Conservation (phyloP, 805 yeast genomes). For the Yarrowia hollandica region DNA sequence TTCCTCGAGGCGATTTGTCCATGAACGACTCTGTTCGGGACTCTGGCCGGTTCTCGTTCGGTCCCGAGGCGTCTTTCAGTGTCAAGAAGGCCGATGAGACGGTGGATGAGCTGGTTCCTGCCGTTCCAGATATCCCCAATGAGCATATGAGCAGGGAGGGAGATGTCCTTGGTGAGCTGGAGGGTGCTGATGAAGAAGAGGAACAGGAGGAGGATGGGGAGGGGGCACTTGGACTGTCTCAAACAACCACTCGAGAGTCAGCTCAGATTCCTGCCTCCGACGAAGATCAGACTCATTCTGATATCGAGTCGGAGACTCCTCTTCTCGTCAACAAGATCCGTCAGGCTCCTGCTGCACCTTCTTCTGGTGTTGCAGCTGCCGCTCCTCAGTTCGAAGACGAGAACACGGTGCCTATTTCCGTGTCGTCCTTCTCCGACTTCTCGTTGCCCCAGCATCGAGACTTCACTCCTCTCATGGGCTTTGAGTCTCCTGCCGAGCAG, state of each 20-base stretch:
- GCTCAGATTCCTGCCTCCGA: background rate
- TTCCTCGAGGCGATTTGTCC: slow-evolving; percentile 15
- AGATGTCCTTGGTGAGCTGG: background rate
- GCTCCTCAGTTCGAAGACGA: slow-evolving; percentile 4
- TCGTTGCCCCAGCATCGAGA: slow-evolving; percentile 14
- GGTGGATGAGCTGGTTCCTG: background rate
- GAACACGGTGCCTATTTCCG: background rate
- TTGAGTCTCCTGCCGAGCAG: slow-evolving; percentile 19
- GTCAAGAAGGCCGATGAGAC: slow-evolving; percentile 14
- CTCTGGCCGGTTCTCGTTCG: slow-evolving; percentile 18
- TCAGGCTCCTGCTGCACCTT: background rate
- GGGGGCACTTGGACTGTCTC: background rate
- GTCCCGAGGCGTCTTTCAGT: slow-evolving; percentile 15
- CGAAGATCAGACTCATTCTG: background rate
- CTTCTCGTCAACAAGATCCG: slow-evolving; percentile 14
- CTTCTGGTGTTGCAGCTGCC: background rate
- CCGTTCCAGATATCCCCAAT: slow-evolving; percentile 1
- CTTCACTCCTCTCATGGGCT: slow-evolving; percentile 24
- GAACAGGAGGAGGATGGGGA: background rate
- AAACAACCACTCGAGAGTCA: background rate
- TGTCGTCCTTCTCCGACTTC: slow-evolving; percentile 5
- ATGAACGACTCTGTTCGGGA: background rate
- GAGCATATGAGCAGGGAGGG: background rate
- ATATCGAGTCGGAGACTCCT: slow-evolving; percentile 5
- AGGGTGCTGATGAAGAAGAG: background rate